phyloP scores from a whole-genome alignment of 306 rosid species.

The Luffa acutangula region DNA sequence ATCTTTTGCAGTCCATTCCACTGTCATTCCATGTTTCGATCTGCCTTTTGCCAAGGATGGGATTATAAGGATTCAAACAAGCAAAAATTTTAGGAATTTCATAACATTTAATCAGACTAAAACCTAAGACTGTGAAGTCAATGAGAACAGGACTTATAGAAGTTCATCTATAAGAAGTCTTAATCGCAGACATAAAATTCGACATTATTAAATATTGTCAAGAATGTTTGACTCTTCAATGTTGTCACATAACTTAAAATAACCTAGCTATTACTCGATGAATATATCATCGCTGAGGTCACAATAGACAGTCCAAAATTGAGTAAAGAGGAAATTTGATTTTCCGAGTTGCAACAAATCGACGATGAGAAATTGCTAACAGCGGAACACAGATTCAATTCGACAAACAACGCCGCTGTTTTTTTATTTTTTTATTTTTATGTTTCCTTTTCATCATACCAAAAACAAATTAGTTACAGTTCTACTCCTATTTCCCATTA shows the following conservation, averaged over 20 bases:
- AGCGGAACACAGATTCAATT: not conserved
- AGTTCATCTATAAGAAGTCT: not conserved
- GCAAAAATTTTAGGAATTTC: constrained; percentile 4
- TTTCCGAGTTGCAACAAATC: not conserved
- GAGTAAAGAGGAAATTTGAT: not conserved
- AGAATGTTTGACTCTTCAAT: not conserved
- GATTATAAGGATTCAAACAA: constrained; percentile 49
- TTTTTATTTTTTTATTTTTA: too few relatives aligned
- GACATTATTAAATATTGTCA: not conserved
- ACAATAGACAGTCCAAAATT: not conserved
- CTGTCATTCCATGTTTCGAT: constrained; percentile 93
- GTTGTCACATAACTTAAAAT: not conserved
- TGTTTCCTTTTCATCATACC: not conserved
- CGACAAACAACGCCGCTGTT: not conserved
- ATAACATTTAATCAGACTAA: constrained; percentile 6
- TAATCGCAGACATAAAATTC: not conserved
- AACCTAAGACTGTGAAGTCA: constrained; percentile 13
- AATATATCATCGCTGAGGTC: not conserved
- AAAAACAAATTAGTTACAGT: not conserved
- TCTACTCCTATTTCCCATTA: not conserved
- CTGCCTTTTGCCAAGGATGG: constrained; percentile 95
- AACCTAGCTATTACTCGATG: not conserved
- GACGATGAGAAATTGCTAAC: too few relatives aligned
- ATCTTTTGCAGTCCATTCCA: constrained; percentile 93
- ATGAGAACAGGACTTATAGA: not conserved